Conservation (phyloP, 75 land plant genomes). For the Selaginella tamariscina region DNA sequence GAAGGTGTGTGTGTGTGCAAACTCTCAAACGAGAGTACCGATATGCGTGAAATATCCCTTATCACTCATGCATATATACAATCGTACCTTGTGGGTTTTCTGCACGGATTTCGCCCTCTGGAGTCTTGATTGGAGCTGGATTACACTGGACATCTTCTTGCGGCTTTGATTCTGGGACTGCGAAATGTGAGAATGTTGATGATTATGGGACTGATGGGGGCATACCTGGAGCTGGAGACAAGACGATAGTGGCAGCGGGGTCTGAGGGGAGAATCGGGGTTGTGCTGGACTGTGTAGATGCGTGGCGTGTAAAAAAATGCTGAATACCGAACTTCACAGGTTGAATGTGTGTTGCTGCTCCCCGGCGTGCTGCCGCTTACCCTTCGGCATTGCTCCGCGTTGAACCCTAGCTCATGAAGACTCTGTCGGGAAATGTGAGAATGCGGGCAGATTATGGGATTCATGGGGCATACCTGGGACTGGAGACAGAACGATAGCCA, state of each 20-base stretch:
- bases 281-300: constrained; percentile 13
- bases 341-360: constrained; percentile 24
- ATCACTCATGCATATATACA: no score
- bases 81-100: no score
- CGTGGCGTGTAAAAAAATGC: constrained; percentile 57
- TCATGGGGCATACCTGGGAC: no score
- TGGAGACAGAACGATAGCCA: no score
- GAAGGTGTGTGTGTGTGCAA: no score
- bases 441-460: no score
- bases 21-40: no score
- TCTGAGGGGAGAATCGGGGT: constrained; percentile 5
- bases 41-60: no score
- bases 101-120: no score
- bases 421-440: no score
- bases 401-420: neutral
- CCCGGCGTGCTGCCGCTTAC: constrained; percentile 19
- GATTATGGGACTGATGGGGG: neutral
- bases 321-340: constrained; percentile 59
- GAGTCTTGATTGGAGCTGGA: neutral
- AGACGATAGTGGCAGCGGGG: neutral
- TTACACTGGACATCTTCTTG: constrained; percentile 1
- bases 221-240: neutral
- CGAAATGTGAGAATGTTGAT: neutral
- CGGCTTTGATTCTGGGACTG: neutral
- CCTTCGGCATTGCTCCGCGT: neutral